These are phyloP conservation scores for Ajuga reptans DNA, from an alignment of 305 asterid genomes.

Conservation along the genomic window DNA sequence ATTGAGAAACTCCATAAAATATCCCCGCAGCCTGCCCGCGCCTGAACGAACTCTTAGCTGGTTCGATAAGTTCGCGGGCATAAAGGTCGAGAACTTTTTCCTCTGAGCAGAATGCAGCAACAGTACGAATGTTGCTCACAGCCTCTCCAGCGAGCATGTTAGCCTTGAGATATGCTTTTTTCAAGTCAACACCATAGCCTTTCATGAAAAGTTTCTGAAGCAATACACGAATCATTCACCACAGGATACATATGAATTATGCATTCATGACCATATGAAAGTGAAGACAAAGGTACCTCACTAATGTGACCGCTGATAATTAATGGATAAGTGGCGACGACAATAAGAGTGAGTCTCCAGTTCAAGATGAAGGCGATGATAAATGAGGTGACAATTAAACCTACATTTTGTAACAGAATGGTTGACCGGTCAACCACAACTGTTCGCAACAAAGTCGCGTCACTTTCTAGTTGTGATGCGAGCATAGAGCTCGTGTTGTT, in stretches of 20 bases:
- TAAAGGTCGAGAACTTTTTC: constrained; percentile 75
- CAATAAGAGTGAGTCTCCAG: constrained; percentile 95
- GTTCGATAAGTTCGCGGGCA: constrained; percentile 62
- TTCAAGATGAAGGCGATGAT: constrained; percentile 83
- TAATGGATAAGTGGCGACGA: constrained; percentile 82
- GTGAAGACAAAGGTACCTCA: constrained; percentile 43
- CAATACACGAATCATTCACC: constrained; percentile 12
- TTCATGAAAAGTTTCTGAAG: constrained; percentile 92
- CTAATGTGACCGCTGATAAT: constrained; percentile 89
- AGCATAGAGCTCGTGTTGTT: constrained; percentile 79
- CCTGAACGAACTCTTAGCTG: constrained; percentile 63
- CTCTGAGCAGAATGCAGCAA: constrained; percentile 92
- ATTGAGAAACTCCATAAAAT: constrained; percentile 84
- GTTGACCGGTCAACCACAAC: constrained; percentile 89
- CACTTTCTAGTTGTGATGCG: constrained; percentile 77
- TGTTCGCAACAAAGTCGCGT: constrained; percentile 70
- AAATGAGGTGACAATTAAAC: constrained; percentile 71
- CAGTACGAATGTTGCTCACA: constrained; percentile 90
- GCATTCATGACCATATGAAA: background rate
- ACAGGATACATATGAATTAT: background rate
- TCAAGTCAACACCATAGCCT: constrained; percentile 88
- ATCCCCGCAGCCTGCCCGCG: constrained; percentile 93
- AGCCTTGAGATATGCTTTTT: constrained; percentile 88
- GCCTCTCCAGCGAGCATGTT: constrained; percentile 99
- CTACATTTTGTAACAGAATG: constrained; percentile 77